A percentile compares a stretch with the other conserved stretches of the same genome.
These are phyloP conservation scores for Colletotrichum neosansevieriae DNA, from an alignment of 2,329 filamentous ascomycete species.

Conservation along the genomic window DNA sequence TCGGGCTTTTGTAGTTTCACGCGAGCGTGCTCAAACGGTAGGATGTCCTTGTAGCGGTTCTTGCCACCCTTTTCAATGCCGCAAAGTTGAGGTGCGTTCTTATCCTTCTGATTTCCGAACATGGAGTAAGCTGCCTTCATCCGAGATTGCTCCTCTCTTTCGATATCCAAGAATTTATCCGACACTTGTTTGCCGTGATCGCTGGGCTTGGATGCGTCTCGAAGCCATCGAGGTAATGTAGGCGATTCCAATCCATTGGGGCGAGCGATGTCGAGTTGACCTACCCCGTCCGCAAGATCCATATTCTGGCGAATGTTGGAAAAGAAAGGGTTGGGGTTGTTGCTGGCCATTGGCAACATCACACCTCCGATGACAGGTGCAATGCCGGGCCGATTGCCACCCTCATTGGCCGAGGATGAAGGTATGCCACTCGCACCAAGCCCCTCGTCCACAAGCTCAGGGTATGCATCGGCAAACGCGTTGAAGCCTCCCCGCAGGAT, in stretches of 20 bases:
- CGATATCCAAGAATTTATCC: conserved; percentile 85
- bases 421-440: conserved; percentile 51
- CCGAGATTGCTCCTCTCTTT: conserved; percentile 87
- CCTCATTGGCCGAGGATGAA: conserved; percentile 59
- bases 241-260: conserved; percentile 60
- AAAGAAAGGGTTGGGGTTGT: conserved; percentile 89
- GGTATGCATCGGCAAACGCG: conserved; percentile 76
- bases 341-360: conserved; percentile 77
- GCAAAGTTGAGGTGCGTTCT: conserved; percentile 71
- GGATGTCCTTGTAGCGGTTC: conserved; percentile 98
- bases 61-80: conserved; percentile 95
- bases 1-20: conserved; percentile 79
- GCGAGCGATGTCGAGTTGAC: conserved; percentile 74
- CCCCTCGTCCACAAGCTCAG: conserved; percentile 70
- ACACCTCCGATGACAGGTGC: conserved; percentile 92
- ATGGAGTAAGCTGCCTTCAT: conserved; percentile 83
- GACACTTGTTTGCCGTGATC: conserved; percentile 86
- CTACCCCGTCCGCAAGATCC: conserved; percentile 93
- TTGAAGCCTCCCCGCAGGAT: conserved; percentile 87
- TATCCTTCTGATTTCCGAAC: conserved; percentile 51
- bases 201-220: conserved; percentile 71
- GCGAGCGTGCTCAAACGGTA: conserved; percentile 93
- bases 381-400: conserved; percentile 61
- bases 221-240: conserved; percentile 82
- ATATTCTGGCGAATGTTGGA: conserved; percentile 96